Conservation (phyloP, 345 rosid species). For the Pistacia integerrima region DNA sequence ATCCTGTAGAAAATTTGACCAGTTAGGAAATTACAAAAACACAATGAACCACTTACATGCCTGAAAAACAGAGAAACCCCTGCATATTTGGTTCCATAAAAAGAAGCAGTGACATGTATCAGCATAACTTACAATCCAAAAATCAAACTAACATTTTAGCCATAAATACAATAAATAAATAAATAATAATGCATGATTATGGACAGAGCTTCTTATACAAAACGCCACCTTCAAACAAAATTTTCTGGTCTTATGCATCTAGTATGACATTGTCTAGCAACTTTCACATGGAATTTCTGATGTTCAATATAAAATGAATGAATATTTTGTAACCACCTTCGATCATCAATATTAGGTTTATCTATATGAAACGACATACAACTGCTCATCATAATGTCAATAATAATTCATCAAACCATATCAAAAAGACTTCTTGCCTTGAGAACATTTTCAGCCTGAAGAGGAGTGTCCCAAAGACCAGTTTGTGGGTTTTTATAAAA, state of each 20-base stretch:
- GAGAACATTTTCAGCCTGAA: slow-evolving; percentile 82
- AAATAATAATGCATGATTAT: not conserved
- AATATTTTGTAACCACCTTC: not conserved
- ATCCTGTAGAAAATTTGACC: slow-evolving; percentile 48
- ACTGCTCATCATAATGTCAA: not conserved
- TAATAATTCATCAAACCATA: slow-evolving; percentile 4
- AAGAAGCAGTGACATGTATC: not conserved
- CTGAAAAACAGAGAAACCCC: not conserved
- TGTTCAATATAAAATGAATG: not conserved
- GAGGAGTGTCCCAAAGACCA: slow-evolving; percentile 94
- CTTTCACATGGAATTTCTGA: not conserved
- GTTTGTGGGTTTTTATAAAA: slow-evolving; percentile 77
- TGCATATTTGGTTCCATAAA: not conserved
- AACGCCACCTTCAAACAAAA: not conserved
- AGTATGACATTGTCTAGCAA: not conserved
- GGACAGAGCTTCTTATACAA: not conserved
- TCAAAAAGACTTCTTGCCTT: slow-evolving; percentile 51
- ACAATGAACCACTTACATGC: not conserved
- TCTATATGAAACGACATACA: not conserved
- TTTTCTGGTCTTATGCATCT: not conserved
- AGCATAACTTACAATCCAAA: not conserved
- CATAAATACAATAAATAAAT: not conserved
- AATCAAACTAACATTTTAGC: too few relatives aligned
- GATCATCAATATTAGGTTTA: not conserved
- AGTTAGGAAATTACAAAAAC: slow-evolving; percentile 15